Conservation (phyloP, 371 early-diverging fungal genomes). For the Mucor piriformis region DNA sequence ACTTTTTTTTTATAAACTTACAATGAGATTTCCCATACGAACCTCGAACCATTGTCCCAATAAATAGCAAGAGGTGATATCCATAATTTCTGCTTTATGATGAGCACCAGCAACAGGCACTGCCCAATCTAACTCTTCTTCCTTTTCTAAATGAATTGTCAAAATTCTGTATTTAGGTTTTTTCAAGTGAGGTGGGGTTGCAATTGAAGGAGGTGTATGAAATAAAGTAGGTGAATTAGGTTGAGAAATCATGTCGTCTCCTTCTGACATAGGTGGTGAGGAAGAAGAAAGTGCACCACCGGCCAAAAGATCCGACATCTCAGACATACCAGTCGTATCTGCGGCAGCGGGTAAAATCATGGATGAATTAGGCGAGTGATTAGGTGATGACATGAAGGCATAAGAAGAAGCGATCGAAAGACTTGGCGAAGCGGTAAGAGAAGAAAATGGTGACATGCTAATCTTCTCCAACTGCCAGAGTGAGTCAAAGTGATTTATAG, state of each 20-base stretch:
- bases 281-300: slow-evolving; percentile 33
- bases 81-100: slow-evolving; percentile 34
- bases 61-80: slow-evolving; percentile 53
- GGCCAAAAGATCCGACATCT: slow-evolving; percentile 38
- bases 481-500: slow-evolving; percentile 49
- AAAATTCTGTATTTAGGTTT: slow-evolving; percentile 45
- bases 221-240: slow-evolving; percentile 43
- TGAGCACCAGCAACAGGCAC: slow-evolving; percentile 28
- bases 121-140: slow-evolving; percentile 33
- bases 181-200: slow-evolving; percentile 31
- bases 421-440: slow-evolving; percentile 54
- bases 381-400: slow-evolving; percentile 53
- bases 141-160: slow-evolving; percentile 56
- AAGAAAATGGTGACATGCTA: slow-evolving; percentile 47
- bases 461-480: slow-evolving; percentile 56
- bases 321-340: slow-evolving; percentile 35
- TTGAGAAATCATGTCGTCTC: slow-evolving; percentile 28
- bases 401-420: slow-evolving; percentile 59
- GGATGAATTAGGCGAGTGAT: slow-evolving; percentile 54
- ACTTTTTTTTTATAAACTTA: slow-evolving; percentile 23
- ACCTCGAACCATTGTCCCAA: slow-evolving; percentile 50
- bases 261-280: slow-evolving; percentile 35
- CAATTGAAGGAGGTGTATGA: slow-evolving; percentile 35
- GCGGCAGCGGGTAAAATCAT: slow-evolving; percentile 46
- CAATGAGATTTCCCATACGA: slow-evolving; percentile 44